Conservation (phyloP, 352 stramenopile genomes). For the Pythium angustatum region DNA sequence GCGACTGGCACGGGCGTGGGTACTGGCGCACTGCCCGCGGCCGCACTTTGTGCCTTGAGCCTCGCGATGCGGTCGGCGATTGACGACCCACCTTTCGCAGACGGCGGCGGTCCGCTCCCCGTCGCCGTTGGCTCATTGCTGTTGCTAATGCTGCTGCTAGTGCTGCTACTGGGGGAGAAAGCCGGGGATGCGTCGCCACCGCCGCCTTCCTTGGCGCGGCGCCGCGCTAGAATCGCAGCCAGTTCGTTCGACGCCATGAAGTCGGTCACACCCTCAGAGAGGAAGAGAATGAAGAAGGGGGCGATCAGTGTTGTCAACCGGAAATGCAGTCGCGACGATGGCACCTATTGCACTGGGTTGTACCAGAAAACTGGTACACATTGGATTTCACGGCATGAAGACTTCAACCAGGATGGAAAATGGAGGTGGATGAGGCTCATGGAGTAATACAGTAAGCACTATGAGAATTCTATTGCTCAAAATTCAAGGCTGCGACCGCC, state of each 20-base stretch:
- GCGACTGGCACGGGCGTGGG: conserved; percentile 29
- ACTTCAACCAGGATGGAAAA: neutral
- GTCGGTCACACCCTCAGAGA: neutral
- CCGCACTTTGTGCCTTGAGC: conserved; percentile 67
- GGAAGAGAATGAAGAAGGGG: conserved; percentile 13
- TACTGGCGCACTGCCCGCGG: conserved; percentile 31
- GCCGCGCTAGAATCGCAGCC: conserved; percentile 75
- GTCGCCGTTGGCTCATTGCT: conserved; percentile 19
- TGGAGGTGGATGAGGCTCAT: no score
- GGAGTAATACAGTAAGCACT: no score
- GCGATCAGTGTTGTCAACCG: neutral
- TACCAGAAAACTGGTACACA: neutral
- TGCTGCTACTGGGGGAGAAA: conserved; percentile 36
- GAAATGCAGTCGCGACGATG: no score
- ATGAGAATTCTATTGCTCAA: conserved; percentile 10
- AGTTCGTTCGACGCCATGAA: conserved; percentile 82
- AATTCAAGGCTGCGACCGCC: conserved; percentile 2
- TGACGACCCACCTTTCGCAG: conserved; percentile 36
- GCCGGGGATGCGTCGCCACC: conserved; percentile 30
- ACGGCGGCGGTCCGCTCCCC: neutral
- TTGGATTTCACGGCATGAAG: neutral
- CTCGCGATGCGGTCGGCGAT: conserved; percentile 80
- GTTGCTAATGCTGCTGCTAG: conserved; percentile 14
- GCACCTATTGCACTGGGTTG: no score
- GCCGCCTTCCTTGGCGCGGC: conserved; percentile 65